Evolutionary conservation across 768 basidiomycete species (phyloP).

Genomic region (Postia placenta): DNA sequence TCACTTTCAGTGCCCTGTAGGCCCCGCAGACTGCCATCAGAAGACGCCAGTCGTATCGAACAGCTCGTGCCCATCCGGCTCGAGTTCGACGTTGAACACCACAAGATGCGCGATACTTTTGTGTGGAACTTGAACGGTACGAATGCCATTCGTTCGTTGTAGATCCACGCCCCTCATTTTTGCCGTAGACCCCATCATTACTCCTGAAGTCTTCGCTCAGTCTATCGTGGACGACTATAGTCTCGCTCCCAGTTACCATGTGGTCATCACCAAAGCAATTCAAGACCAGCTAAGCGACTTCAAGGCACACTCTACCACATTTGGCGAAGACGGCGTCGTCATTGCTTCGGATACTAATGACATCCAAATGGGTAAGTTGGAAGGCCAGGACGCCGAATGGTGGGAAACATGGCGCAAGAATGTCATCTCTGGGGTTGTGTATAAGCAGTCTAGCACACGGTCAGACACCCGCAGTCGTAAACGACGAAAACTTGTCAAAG

Average conservation of each 20-base stretch:
- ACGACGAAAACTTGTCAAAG: constrained; percentile 35
- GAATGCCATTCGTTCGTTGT: constrained; percentile 20
- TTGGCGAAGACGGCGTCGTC: constrained; percentile 35
- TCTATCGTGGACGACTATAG: constrained; percentile 88
- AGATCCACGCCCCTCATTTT: not conserved
- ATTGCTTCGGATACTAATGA: constrained; percentile 27
- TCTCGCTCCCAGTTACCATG: constrained; percentile 59
- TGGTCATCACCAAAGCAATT: constrained; percentile 72
- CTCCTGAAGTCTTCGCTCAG: constrained; percentile 86
- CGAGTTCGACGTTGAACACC: constrained; percentile 93
- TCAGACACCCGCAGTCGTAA: constrained; percentile 31
- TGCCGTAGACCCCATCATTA: constrained; percentile 75
- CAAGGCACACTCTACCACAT: constrained; percentile 55
- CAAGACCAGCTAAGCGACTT: constrained; percentile 84
- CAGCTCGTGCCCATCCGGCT: constrained; percentile 91
- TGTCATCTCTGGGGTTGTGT: constrained; percentile 32
- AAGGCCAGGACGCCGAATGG: constrained; percentile 48
- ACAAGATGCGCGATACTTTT: constrained; percentile 93
- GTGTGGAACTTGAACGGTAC: constrained; percentile 96
- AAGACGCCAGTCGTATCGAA: constrained; percentile 62
- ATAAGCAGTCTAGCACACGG: constrained; percentile 24
- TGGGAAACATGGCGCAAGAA: constrained; percentile 71
- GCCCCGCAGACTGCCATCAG: constrained; percentile 51
- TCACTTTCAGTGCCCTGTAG: constrained; percentile 26
- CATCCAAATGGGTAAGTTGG: constrained; percentile 37